Percentiles rank a stretch among this genome's conserved stretches.
Conservation (phyloP, 768 basidiomycete genomes). For the Tephrocybe rancida region DNA sequence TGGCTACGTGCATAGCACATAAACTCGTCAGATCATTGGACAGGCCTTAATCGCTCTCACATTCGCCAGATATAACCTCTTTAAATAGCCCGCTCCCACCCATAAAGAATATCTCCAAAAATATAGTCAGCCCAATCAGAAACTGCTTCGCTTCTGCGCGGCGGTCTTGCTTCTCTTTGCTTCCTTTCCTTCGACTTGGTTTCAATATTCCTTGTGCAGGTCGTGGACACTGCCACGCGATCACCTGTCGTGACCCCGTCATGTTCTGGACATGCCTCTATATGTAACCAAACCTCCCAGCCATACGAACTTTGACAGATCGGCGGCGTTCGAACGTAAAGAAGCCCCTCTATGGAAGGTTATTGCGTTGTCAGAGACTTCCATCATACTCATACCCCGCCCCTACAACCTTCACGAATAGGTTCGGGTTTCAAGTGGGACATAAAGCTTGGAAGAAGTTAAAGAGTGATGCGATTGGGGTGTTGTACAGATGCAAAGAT, state of each 20-base stretch:
- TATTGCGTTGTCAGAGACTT: background rate
- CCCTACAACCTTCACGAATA: background rate
- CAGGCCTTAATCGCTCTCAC: background rate
- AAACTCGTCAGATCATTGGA: background rate
- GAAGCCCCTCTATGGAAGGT: background rate
- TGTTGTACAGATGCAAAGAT: constrained; percentile 1
- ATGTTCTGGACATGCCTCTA: background rate
- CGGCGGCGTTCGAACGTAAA: constrained; percentile 3
- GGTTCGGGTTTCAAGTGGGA: constrained; percentile 14
- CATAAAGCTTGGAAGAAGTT: background rate
- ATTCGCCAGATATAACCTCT: background rate
- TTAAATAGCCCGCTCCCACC: background rate
- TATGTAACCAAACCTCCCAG: background rate
- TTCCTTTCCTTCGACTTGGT: constrained; percentile 1
- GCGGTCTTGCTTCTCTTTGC: no score
- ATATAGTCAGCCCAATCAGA: background rate
- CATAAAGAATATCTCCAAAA: background rate
- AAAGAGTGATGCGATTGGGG: background rate
- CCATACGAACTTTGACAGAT: constrained; percentile 3
- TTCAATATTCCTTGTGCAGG: background rate
- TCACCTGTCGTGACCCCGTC: background rate
- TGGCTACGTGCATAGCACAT: background rate
- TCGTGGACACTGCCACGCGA: constrained; percentile 1
- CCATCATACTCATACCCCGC: background rate
- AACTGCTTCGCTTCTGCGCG: no score